Base-by-base conservation (phyloP, 495 filamentous ascomycete genomes). In the Cladorrhinum samala region DNA sequence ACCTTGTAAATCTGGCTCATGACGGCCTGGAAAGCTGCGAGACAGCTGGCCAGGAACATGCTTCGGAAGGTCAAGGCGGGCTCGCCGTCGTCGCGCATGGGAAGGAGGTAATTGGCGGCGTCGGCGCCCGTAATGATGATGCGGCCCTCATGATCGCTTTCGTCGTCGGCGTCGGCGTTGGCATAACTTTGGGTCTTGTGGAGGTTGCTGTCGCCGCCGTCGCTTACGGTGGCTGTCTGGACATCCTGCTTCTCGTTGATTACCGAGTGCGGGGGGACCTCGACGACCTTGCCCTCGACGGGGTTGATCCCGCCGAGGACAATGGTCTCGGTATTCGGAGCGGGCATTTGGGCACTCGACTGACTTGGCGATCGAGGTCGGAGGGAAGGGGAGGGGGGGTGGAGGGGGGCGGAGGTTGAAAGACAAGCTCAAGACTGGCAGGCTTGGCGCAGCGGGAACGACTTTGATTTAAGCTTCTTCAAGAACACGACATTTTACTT, bases 1-100 rank as follows among this genome's bases (percentile, higher is more conserved):
- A 74, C 72, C 13, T 46, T 49, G 55, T 77, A 77, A 23, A 77
- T 75, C 56, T 74, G 70, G 51, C 60, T 66, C 69, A 79, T 79
- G 16, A 74, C 69, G 17, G 74, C 71, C 46, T 74, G 71, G 58
- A 79, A 76, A 20, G 62, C 71, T 0, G 75, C 62, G 23, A 79
- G 68, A 19, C 52, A 49, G 13, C 72, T 69, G 23, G 72, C 73
- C 33, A 79, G 53, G 40, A 77, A 49, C 6, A 79, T 50, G 24
- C 67, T 68, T 1, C 76, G 69, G 53, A 79, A 76, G 19, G 69
- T 79, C 46, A 77, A 55, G 9, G 73, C 61, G 4, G 58, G 65
- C 16, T 77, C 70, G 36, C 55, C 53, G 52, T 79, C 76, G 56
- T 79, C 75, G 25, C 76, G 64, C 39, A 71, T n/a, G 1, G 76